Evolutionary conservation across 176 grass and related monocot species (phyloP), one percentile per base, ranked within the genome.

Genomic region (Oryza meridionalis): DNA sequence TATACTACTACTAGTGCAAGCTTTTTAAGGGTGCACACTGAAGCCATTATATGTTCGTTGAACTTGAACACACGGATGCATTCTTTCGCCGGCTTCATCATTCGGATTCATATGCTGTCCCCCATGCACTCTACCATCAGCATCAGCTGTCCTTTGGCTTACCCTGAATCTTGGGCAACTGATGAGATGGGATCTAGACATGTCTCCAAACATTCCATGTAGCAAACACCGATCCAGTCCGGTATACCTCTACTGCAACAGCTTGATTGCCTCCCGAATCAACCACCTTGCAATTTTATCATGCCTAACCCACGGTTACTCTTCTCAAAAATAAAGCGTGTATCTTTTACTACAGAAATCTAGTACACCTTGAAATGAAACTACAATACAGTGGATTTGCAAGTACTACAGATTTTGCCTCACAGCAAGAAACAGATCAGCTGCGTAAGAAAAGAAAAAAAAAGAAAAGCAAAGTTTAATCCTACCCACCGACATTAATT

Each of bases 131-230:
- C 77, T 49, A 21, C 51, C 77, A 61, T 59, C 73, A 86, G 72
- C 35, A 77, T 15, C 73, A 90, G 14, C 2, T 61, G 25, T 6
- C 73, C 12, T 72, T 78, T 37, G 3, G 3, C 25, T 77, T 68
- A 45, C 67, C 73, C 63, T 5, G 29, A 75, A 81, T 40, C 70
- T 21, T 68, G 7, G 72, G 29, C 33, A 72, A 65, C 43, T 2
- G 29, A 76, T 70, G 70, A 89, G 29, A 81, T 76, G 71, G 85
- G 72, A 89, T 88, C 76, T 32, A 70, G 24, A 17, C 63, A 84
- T 29, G 26, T 13, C 38, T 31, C 46, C n/a, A 49, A 44, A 68
- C 35, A 38, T 76, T 25, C 2, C 70, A 76, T 59, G 22, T 16
- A 46, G 14, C 59, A 82, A 86, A 72, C 62, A 47, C 32, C 22